Conservation (phyloP, 768 basidiomycete species). For the Leucocoprinus birnbaumii region DNA sequence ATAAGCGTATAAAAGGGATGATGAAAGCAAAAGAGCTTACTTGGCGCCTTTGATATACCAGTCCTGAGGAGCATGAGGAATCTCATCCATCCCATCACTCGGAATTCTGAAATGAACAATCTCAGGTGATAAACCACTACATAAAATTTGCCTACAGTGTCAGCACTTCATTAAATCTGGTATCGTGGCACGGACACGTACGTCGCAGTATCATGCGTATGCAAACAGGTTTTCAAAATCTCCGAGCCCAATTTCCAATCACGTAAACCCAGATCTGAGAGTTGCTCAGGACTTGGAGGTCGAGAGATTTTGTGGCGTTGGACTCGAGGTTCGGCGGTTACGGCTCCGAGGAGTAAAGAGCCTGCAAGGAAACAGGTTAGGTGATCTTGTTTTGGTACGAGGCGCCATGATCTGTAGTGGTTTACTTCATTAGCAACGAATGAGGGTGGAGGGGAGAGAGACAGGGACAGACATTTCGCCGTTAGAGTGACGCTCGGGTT, state of each 20-base stretch:
- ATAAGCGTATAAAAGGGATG: not conserved
- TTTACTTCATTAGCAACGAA: not conserved
- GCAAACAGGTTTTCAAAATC: conserved; percentile 85
- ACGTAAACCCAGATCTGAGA: conserved; percentile 59
- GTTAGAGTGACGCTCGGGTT: conserved; percentile 46
- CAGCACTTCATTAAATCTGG: no score
- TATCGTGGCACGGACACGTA: conserved; percentile 31
- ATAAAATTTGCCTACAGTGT: no score
- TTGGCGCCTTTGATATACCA: conserved; percentile 91
- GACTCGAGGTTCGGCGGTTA: conserved; percentile 53
- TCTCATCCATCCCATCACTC: conserved; percentile 48
- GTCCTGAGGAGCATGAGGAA: conserved; percentile 48
- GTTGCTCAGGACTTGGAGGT: conserved; percentile 61
- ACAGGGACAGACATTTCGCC: conserved; percentile 33
- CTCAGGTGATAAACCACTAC: conserved; percentile 82
- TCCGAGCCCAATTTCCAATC: conserved; percentile 84
- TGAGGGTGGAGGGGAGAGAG: not conserved
- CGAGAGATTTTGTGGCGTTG: conserved; percentile 49
- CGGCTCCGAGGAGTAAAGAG: conserved; percentile 87
- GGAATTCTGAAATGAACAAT: conserved; percentile 81
- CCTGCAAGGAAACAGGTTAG: conserved; percentile 95
- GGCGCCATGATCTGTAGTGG: conserved; percentile 58
- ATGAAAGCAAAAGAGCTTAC: conserved; percentile 34
- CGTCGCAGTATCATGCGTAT: conserved; percentile 82
- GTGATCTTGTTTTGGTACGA: conserved; percentile 91